These are phyloP conservation scores for Oryza glaberrima DNA, from an alignment of 176 grass and related monocot genomes.

Conservation along the genomic window DNA sequence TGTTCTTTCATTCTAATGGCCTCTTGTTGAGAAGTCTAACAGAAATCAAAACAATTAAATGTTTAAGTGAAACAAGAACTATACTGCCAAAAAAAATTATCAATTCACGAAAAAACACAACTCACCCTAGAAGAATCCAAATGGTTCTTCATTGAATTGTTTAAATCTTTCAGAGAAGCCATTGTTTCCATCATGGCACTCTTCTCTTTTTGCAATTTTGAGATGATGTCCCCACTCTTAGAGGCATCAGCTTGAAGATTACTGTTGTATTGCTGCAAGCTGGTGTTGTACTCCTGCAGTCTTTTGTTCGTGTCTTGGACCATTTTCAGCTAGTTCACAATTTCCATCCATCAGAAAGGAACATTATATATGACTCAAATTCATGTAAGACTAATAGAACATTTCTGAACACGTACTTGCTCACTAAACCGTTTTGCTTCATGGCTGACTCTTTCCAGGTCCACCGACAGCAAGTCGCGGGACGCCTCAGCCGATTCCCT, in stretches of 20 bases:
- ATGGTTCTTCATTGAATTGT: slow-evolving; percentile 72
- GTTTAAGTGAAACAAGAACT: neutral
- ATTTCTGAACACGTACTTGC: slow-evolving; percentile 52
- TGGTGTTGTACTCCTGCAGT: slow-evolving; percentile 81
- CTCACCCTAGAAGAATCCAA: slow-evolving; percentile 74
- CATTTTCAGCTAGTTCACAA: slow-evolving; percentile 73
- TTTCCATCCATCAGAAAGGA: slow-evolving; percentile 23
- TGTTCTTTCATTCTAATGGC: slow-evolving; percentile 76
- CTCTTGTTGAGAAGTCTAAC: slow-evolving; percentile 79
- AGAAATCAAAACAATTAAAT: slow-evolving; percentile 28
- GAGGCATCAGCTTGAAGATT: slow-evolving; percentile 83
- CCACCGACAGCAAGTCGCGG: slow-evolving; percentile 41
- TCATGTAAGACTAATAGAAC: neutral
- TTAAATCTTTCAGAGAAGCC: slow-evolving; percentile 61
- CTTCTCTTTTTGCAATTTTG: slow-evolving; percentile 84
- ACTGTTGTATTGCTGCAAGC: slow-evolving; percentile 91
- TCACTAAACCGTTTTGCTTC: slow-evolving; percentile 72
- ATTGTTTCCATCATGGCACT: slow-evolving; percentile 76
- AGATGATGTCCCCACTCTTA: slow-evolving; percentile 68
- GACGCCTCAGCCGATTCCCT: slow-evolving; percentile 54
- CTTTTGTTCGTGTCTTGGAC: slow-evolving; percentile 79
- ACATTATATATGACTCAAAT: neutral
- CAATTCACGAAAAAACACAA: neutral
- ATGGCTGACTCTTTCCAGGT: slow-evolving; percentile 70
- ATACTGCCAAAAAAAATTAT: neutral